Percentiles rank a stretch among this genome's conserved stretches.
Evolutionary conservation across 192 early-diverging fungal species (phyloP).

Genomic region (Dispira simplex): DNA sequence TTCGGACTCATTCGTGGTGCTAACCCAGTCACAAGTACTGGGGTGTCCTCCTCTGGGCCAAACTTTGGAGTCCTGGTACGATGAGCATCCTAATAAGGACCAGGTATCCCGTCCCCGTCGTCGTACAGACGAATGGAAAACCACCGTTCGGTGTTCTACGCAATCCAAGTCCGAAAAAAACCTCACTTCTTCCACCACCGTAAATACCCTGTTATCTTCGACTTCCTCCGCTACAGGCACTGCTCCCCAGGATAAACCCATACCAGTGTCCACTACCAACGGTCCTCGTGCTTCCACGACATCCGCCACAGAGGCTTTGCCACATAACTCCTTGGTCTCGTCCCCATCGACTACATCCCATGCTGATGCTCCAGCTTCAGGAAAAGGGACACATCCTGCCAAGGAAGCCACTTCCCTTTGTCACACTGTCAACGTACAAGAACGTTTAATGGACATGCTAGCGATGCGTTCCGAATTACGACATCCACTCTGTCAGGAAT

Average conservation of each 20-base stretch:
- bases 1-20: slow-evolving; percentile 44
- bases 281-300: slow-evolving; percentile 21
- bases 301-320: slow-evolving; percentile 37
- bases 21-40: slow-evolving; percentile 31
- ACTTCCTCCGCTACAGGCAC: neutral
- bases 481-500: slow-evolving; percentile 85
- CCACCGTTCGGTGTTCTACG: neutral
- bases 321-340: neutral
- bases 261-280: slow-evolving; percentile 3
- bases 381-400: too few species aligned
- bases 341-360: neutral
- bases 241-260: slow-evolving; percentile 7
- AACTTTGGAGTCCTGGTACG: slow-evolving; percentile 3
- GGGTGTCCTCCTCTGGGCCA: slow-evolving; percentile 9
- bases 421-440: slow-evolving; percentile 10
- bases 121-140: too few species aligned
- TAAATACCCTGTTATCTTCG: neutral
- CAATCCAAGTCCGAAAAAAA: neutral
- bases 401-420: too few species aligned
- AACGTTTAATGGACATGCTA: slow-evolving; percentile 61
- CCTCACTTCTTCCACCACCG: neutral
- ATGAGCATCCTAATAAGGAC: neutral
- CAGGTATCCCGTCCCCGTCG: too few species aligned
- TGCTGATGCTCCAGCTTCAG: neutral
- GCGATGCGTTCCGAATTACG: slow-evolving; percentile 53